phyloP scores from a whole-genome alignment of 75 land plant species.

The Ceratopteris richardii region DNA sequence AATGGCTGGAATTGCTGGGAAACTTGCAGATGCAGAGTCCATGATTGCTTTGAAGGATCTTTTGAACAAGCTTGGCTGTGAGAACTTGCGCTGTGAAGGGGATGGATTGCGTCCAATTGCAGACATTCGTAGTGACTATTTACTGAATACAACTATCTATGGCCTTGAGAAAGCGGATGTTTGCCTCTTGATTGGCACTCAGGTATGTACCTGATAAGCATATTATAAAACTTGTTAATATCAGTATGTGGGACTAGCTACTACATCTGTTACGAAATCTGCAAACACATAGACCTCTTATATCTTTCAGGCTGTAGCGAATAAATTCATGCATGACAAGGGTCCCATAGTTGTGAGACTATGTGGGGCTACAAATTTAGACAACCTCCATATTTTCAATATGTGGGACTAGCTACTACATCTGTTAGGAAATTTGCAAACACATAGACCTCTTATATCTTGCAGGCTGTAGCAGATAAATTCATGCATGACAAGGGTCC shows the following conservation, averaged over 20 bases:
- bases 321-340: too few relatives aligned
- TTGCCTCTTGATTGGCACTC: constrained; percentile 80
- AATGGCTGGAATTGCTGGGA: constrained; percentile 89
- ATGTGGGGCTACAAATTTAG: too few relatives aligned
- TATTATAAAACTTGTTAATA: too few relatives aligned
- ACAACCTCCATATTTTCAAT: neutral
- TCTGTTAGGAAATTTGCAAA: too few relatives aligned
- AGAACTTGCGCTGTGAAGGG: constrained; percentile 86
- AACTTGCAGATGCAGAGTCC: constrained; percentile 93
- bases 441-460: too few relatives aligned
- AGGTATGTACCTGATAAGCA: constrained; percentile 40
- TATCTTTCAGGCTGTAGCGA: too few relatives aligned
- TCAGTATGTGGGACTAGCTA: neutral
- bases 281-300: too few relatives aligned
- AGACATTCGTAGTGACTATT: constrained; percentile 66
- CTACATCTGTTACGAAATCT: neutral
- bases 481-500: too few relatives aligned
- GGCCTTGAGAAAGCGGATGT: constrained; percentile 85
- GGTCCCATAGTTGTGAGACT: too few relatives aligned
- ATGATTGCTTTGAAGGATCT: constrained; percentile 95
- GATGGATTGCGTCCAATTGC: constrained; percentile 52
- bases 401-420: neutral
- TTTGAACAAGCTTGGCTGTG: constrained; percentile 82
- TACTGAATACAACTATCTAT: constrained; percentile 67
- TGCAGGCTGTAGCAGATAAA: too few relatives aligned